Base-by-base conservation (phyloP, 352 stramenopile genomes). In the Phytophthora pseudosyringae region DNA sequence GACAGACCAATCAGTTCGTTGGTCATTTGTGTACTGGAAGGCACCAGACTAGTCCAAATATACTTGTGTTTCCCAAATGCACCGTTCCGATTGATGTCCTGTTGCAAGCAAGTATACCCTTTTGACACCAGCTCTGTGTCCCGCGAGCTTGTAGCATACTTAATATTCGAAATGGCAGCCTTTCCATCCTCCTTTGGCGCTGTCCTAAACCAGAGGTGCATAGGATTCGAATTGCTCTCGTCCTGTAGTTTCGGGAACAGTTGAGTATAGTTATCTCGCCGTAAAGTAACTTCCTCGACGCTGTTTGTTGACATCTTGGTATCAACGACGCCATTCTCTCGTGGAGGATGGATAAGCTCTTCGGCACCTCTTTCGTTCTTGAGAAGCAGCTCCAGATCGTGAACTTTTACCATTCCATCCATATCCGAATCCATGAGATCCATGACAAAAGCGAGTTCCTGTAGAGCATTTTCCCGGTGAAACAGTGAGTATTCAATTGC, bases 61-160 rank as follows among this genome's bases (percentile, higher is more conserved):
- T 88, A 93, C 66, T 88, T 90, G 59, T 85, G 82, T 50, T 89
- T 89, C 5, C 80, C 81, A 44, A 93, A 93, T 3, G 71, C 53
- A 7, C 82, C 82, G 12, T 69, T 76, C 29, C 79, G 67, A 48
- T 88, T 88, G 15, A 93, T 71, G 58, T 93, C 79, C 58, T 93
- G 84, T 35, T 88, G 73, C n/a, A 94, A 59, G 36, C 83, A 92
- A 1, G 83, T 90, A 57, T 79, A 94, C 7, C 86, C 83, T 50
- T 86, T 89, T 1, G 80, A 76, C 11, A 93, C 81, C 7, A 94
- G 64, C 1, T 91, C 81, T n/a, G 79, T 89, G 56, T 94, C 86
- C 9, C 81, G 73, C 10, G 80, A 77, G 12, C 69, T 90, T 8
- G 72, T 18, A 10, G 82, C 74, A 45, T 92, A 93, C 41, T 74